Evolutionary conservation across 345 rosid species (phyloP).

Genomic region (Heritiera fomes): DNA sequence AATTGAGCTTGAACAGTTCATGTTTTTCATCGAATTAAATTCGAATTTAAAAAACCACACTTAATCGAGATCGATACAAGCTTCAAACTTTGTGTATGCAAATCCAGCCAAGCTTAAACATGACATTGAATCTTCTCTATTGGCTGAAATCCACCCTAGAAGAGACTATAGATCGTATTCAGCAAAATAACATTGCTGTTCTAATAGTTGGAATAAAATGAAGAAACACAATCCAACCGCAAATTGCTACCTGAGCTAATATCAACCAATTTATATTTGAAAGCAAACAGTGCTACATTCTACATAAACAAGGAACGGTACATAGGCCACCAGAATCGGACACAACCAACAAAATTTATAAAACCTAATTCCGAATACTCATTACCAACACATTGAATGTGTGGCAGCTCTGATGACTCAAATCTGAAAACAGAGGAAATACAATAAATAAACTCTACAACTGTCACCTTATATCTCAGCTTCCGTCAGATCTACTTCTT

Average conservation of each 20-base stretch:
- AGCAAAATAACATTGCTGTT: neutral
- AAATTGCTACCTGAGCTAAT: constrained; percentile 8
- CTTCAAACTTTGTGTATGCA: too few relatives aligned
- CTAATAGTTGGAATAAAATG: constrained; percentile 9
- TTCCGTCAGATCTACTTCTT: constrained; percentile 64
- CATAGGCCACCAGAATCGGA: constrained; percentile 30
- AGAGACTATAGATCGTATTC: neutral
- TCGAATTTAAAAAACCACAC: too few relatives aligned
- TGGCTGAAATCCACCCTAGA: too few relatives aligned
- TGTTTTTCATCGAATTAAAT: too few relatives aligned
- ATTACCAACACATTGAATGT: constrained; percentile 10
- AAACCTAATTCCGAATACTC: constrained; percentile 13
- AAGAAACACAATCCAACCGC: constrained; percentile 17
- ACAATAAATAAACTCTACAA: constrained; percentile 29
- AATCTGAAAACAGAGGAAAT: constrained; percentile 4
- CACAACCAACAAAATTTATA: constrained; percentile 17
- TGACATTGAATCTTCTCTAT: too few relatives aligned
- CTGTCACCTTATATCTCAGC: constrained; percentile 45
- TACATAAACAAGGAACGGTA: constrained; percentile 26
- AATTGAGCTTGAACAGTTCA: too few relatives aligned
- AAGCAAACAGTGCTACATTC: constrained; percentile 38
- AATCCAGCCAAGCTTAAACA: too few relatives aligned
- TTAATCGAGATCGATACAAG: too few relatives aligned
- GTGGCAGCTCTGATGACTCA: constrained; percentile 14
- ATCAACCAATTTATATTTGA: constrained; percentile 27